A percentile compares a stretch with the other conserved stretches of the same genome.
Conservation (phyloP, 495 filamentous ascomycete species). For the Aspergillus indologenus region DNA sequence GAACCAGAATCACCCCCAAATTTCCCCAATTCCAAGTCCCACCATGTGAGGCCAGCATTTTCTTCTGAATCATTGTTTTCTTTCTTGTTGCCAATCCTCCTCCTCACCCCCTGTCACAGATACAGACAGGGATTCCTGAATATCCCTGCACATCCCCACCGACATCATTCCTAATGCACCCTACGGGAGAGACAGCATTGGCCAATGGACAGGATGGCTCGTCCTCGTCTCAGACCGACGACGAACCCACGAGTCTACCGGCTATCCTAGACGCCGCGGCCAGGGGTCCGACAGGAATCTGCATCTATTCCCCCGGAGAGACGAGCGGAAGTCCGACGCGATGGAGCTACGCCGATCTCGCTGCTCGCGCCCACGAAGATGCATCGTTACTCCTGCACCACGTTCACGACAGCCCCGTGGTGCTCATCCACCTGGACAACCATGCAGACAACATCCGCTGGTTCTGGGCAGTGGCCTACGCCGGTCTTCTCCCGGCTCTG, state of each 20-base stretch:
- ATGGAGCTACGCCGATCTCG: slow-evolving; percentile 5
- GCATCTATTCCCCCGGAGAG: not conserved
- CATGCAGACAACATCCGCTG: slow-evolving; percentile 28
- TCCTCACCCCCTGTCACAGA: not conserved
- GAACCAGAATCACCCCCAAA: too few species aligned
- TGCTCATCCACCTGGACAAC: slow-evolving; percentile 9
- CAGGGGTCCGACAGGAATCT: slow-evolving; percentile 1
- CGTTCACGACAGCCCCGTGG: not conserved
- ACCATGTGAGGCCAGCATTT: not conserved
- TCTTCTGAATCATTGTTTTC: not conserved
- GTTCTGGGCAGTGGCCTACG: slow-evolving; percentile 45
- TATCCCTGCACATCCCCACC: not conserved
- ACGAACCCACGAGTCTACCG: not conserved
- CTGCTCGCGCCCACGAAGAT: not conserved
- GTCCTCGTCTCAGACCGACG: not conserved
- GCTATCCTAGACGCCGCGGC: slow-evolving; percentile 1
- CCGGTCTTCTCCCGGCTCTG: slow-evolving; percentile 39
- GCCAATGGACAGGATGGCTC: not conserved
- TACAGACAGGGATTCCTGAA: not conserved
- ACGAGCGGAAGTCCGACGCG: not conserved
- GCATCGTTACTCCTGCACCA: not conserved
- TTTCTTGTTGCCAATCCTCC: not conserved
- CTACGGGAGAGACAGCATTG: not conserved
- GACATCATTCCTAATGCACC: not conserved
- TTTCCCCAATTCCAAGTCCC: not conserved